These are phyloP conservation scores for Tricholoma furcatifolium DNA, from an alignment of 768 basidiomycete species.

Conservation along the genomic window DNA sequence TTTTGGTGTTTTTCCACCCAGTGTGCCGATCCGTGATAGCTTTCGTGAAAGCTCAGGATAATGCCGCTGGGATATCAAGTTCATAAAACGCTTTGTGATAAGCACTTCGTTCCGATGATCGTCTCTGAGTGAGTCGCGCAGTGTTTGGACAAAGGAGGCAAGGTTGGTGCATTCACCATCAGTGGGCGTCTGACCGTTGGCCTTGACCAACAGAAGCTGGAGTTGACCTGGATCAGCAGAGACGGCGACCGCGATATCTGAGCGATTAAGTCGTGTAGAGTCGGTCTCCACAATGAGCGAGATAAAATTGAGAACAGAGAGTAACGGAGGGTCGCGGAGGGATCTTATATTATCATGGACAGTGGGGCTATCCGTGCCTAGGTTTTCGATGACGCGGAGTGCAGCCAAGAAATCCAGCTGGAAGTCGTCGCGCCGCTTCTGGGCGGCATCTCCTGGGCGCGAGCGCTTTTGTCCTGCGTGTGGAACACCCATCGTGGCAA, in stretches of 20 bases:
- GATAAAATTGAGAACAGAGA: constrained; percentile 15
- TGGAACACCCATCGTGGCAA: no score
- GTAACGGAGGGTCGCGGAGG: constrained; percentile 4
- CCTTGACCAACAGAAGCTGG: constrained; percentile 10
- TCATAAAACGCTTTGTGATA: constrained; percentile 3
- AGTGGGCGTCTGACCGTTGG: constrained; percentile 8
- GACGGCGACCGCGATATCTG: constrained; percentile 13
- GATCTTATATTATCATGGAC: constrained; percentile 1
- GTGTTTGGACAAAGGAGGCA: constrained; percentile 5
- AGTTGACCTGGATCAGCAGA: constrained; percentile 9
- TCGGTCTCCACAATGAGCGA: constrained; percentile 10
- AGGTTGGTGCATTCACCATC: constrained; percentile 8
- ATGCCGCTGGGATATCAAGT: constrained; percentile 6
- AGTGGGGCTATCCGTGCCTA: constrained; percentile 10
- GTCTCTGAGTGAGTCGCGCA: constrained; percentile 7
- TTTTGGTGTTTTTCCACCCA: background rate
- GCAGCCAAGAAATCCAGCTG: constrained; percentile 15
- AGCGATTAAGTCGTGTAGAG: background rate
- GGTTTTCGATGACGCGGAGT: constrained; percentile 14
- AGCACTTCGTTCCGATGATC: background rate
- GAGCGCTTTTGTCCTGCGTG: background rate
- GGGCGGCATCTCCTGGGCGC: background rate
- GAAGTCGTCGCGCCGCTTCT: background rate
- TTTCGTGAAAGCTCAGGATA: constrained; percentile 12
- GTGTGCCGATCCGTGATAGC: constrained; percentile 5